Evolutionary conservation across 2,329 filamentous ascomycete species (phyloP), one percentile per base, ranked within the genome.

Genomic region (Penicillium paneum): DNA sequence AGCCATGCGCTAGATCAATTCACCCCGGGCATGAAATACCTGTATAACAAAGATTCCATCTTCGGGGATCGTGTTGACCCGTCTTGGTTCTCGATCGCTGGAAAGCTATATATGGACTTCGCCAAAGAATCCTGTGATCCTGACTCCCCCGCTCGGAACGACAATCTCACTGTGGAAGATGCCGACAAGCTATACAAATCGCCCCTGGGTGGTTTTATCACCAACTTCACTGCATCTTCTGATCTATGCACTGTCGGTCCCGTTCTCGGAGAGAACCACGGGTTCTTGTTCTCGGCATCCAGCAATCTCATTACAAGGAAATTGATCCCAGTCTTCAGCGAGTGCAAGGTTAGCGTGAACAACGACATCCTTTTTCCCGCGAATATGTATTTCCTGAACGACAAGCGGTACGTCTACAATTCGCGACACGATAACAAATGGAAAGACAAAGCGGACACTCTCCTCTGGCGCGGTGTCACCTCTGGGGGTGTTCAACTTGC

Each of bases 281-380:
- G 86, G 39, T 82, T 88, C 61, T 79, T 89, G 42, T 80, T 81
- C 0, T 76, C 79, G 2, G 76, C 83, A 1, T 85, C 83, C 36
- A 80, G 79, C 56, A 76, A 57, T 28, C 31, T 48, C 6, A 55
- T 61, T 36, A 54, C 58, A 8, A 54, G 50, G 32, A 62, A 79
- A 5, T 71, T 88, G 17, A 79, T 87, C 41, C 86, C 86, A 19
- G 77, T 89, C 66, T 88, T 89, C 59, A 82, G 85, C 40, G 86
- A 86, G 55, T 88, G 84, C 71, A 89, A 89, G 66, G 76, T 88
- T 35, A 79, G 80, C 17, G 81, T 86, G 58, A 88, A 89, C 74
- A 88, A 86, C 65, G 86, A 89, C 60, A 88, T 89, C 56, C 76
- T 88, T 13, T 80, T 89, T 15, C 86, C 86, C 0, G 84, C 86